Conservation (phyloP, 257 asterid species). For the Solanum bulbocastanum region DNA sequence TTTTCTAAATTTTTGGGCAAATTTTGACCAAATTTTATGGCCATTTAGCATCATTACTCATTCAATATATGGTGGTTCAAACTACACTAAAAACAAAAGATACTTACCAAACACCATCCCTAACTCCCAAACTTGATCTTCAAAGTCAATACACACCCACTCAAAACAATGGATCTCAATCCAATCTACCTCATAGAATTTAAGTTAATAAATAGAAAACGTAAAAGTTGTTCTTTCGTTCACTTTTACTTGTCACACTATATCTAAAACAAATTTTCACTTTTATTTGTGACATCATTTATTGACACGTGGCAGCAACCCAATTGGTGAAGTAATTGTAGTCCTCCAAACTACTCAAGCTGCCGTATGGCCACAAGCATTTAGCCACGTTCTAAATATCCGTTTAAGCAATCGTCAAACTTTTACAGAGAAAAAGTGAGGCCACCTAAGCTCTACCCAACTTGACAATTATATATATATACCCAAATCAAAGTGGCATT, state of each 20-base stretch:
- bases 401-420: conserved; percentile 43
- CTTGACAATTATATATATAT: too few relatives aligned
- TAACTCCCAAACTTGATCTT: conserved; percentile 15
- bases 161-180: background rate
- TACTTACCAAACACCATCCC: conserved; percentile 1
- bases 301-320: conserved; percentile 18
- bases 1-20: too few relatives aligned
- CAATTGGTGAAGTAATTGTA: conserved; percentile 18
- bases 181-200: background rate
- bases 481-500: too few relatives aligned
- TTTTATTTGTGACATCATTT: too few relatives aligned
- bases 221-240: too few relatives aligned
- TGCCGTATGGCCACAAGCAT: conserved; percentile 13
- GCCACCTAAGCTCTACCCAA: too few relatives aligned
- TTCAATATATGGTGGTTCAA: background rate
- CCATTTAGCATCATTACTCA: too few relatives aligned
- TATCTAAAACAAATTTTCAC: too few relatives aligned
- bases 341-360: conserved; percentile 11
- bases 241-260: too few relatives aligned
- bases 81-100: background rate
- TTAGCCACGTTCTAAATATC: conserved; percentile 47
- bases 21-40: too few relatives aligned
- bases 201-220: too few relatives aligned
- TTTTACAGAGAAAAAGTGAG: background rate
- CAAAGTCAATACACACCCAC: conserved; percentile 3